phyloP scores from a whole-genome alignment of 345 rosid species.

The Abelmoschus esculentus region DNA sequence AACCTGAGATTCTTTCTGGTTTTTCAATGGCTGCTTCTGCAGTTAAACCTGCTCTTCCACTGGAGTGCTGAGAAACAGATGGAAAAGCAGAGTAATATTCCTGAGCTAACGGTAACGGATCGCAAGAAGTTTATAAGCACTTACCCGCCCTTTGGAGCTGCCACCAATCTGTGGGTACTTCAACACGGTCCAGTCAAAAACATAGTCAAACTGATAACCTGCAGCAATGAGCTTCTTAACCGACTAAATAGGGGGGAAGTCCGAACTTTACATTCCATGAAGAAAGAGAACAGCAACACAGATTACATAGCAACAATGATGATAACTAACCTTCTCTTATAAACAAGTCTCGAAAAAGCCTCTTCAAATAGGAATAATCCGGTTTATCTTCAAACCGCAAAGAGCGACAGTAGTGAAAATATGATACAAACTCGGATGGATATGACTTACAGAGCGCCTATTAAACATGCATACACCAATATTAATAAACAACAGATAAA shows the following conservation, averaged over 20 bases:
- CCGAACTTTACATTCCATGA: neutral
- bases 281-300: neutral
- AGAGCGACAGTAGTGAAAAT: slow-evolving; percentile 71
- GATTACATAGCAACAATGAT: neutral
- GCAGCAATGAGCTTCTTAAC: slow-evolving; percentile 12
- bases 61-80: slow-evolving; percentile 28
- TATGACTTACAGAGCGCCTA: slow-evolving; percentile 68
- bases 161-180: slow-evolving; percentile 70
- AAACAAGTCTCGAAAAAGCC: slow-evolving; percentile 73
- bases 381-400: slow-evolving; percentile 75
- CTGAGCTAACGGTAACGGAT: neutral
- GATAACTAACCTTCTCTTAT: slow-evolving; percentile 55
- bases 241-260: neutral
- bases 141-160: slow-evolving; percentile 60
- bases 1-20: slow-evolving; percentile 44
- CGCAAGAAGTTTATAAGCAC: slow-evolving; percentile 11
- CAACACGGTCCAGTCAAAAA: slow-evolving; percentile 81
- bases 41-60: slow-evolving; percentile 38
- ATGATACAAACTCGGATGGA: slow-evolving; percentile 64
- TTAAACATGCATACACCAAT: neutral
- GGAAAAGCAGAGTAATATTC: neutral
- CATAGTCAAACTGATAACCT: slow-evolving; percentile 83
- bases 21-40: slow-evolving; percentile 49
- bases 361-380: slow-evolving; percentile 76
- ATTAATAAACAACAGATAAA: neutral